Percentiles rank a stretch among this genome's conserved stretches.
These are phyloP conservation scores for Trichoderma orchidacearum DNA, from an alignment of 495 filamentous ascomycete species.

Conservation along the genomic window DNA sequence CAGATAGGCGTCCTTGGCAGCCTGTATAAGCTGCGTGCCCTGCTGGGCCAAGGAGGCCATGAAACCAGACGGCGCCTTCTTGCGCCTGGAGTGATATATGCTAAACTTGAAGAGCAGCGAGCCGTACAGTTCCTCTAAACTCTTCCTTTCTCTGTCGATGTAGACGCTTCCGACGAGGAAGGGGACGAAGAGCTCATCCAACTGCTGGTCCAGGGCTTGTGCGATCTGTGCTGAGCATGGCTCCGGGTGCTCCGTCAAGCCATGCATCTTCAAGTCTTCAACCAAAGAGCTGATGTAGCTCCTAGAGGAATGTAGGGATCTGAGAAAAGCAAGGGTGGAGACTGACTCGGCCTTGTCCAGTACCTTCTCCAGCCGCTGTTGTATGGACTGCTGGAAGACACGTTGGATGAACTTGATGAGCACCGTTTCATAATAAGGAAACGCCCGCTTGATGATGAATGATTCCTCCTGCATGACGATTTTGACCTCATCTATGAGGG, in stretches of 20 bases:
- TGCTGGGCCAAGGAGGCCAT: conserved; percentile 82
- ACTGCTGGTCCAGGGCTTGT: conserved; percentile 79
- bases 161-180: conserved; percentile 91
- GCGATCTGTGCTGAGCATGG: conserved; percentile 77
- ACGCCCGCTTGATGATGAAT: conserved; percentile 85
- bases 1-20: conserved; percentile 74
- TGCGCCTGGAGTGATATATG: conserved; percentile 73
- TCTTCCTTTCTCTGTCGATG: conserved; percentile 85
- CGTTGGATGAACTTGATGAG: conserved; percentile 83
- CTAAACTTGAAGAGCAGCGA: conserved; percentile 92
- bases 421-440: conserved; percentile 92
- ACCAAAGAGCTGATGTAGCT: conserved; percentile 73
- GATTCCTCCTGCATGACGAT: conserved; percentile 96
- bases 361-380: conserved; percentile 91
- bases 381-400: conserved; percentile 94
- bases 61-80: conserved; percentile 74
- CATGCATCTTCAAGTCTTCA: conserved; percentile 88
- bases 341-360: conserved; percentile 83
- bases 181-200: conserved; percentile 92
- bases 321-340: conserved; percentile 82
- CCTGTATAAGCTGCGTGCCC: conserved; percentile 65
- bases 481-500: conserved; percentile 82
- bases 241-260: conserved; percentile 89
- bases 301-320: conserved; percentile 79
- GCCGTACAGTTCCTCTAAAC: conserved; percentile 81